Evolutionary conservation across 805 yeast genomes (phyloP), one percentile per base, ranked within the genome.

Genomic region (Candida patagonica): DNA sequence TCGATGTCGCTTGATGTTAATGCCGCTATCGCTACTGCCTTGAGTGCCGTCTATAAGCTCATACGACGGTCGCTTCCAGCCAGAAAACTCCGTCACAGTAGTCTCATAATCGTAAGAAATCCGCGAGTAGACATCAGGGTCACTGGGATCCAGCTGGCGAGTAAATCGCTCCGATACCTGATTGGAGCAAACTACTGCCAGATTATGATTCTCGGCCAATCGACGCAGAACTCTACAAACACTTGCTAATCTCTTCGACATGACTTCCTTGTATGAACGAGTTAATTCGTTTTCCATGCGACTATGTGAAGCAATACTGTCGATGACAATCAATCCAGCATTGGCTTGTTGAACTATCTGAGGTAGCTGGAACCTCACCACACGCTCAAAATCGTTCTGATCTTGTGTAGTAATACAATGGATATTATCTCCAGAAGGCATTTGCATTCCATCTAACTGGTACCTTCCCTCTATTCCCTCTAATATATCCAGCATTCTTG

Each of bases 301-400:
- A 56, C 82, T 94, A 52, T 85, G 95, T 0, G 89, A 77, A 3
- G 68, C 62, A 8, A 88, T 74, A 25, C 95, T 82, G 58, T 89
- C 97, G 7, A 88, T 66, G 1, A 86, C 68, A 0, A 89, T 65
- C 22, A 81, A 52, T 31, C 72, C 78, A 2, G 79, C 65, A 9
- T 55, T 46, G 24, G 61, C 54, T 33, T 62, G 47, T 30, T 62
- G 60, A 10, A 78, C 43, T 22, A 82, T 59, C 1, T 67, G 60
- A 0, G 92, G 94, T 4, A 87, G 61, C 52, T 82, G 92, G 17
- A 79, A 77, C 45, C 66, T 69, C 2, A 84, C 44, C 9, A 84
- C 74, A 53, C 81, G 87, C 46, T 82, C 85, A 52, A 81, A 92
- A 26, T 72, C 70, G 35, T 81, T 87, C 34, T 82, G 60, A 54